Evolutionary conservation across 2,329 filamentous ascomycete genomes (phyloP).

Genomic region (Verticillium zaregamsianum): DNA sequence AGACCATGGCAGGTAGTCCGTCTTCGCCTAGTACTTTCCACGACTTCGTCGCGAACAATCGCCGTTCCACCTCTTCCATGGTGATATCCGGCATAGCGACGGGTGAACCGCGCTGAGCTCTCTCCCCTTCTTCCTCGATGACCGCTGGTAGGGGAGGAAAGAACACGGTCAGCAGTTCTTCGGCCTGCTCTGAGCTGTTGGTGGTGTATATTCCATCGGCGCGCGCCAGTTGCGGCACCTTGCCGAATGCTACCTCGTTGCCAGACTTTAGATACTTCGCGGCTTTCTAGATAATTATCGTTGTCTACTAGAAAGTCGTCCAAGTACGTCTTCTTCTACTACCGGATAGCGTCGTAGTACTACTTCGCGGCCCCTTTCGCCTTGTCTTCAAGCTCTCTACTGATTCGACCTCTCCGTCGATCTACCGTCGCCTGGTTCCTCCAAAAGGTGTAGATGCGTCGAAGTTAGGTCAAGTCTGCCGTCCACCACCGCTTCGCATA

Average conservation of each 20-base stretch:
- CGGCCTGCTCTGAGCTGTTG: slow-evolving; percentile 11
- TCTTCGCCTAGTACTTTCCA: slow-evolving; percentile 17
- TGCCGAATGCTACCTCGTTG: slow-evolving; percentile 16
- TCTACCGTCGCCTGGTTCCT: slow-evolving; percentile 19
- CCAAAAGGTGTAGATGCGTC: slow-evolving; percentile 20
- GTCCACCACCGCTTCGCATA: slow-evolving; percentile 26
- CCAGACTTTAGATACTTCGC: slow-evolving; percentile 20
- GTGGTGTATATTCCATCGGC: slow-evolving; percentile 13
- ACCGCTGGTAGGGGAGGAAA: slow-evolving; percentile 14
- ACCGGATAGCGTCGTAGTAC: slow-evolving; percentile 19
- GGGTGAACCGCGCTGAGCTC: slow-evolving; percentile 6
- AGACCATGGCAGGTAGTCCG: slow-evolving; percentile 13
- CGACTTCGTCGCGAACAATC: slow-evolving; percentile 12
- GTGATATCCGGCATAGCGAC: slow-evolving; percentile 10
- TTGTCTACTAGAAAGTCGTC: slow-evolving; percentile 18
- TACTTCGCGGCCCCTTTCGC: slow-evolving; percentile 16
- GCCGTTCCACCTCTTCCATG: slow-evolving; percentile 14
- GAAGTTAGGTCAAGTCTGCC: slow-evolving; percentile 21
- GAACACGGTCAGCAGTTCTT: slow-evolving; percentile 15
- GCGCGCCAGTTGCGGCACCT: slow-evolving; percentile 16
- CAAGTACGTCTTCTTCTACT: slow-evolving; percentile 13
- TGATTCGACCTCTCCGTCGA: neutral
- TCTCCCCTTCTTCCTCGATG: slow-evolving; percentile 15
- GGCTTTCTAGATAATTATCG: slow-evolving; percentile 22
- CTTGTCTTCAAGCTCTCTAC: slow-evolving; percentile 7